These are phyloP conservation scores for Wallacemonas sp. DNA, from an alignment of 208 protist species.

Conservation along the genomic window DNA sequence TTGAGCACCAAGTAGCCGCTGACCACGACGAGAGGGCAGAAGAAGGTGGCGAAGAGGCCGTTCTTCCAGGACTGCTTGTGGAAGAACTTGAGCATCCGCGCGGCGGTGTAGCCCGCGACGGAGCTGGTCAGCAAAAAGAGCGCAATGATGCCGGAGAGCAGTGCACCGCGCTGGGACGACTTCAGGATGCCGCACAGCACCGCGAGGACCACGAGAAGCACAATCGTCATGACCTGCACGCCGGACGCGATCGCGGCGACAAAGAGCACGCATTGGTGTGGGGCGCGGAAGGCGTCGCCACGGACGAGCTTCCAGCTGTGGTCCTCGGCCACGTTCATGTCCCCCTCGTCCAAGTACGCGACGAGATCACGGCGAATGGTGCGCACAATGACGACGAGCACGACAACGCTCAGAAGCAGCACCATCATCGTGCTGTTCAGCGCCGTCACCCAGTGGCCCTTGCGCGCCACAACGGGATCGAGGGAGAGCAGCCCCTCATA, in stretches of 20 bases:
- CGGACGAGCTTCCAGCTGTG: slow-evolving; percentile 96
- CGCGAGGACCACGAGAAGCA: slow-evolving; percentile 73
- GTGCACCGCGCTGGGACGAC: slow-evolving; percentile 88
- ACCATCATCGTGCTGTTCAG: slow-evolving; percentile 96
- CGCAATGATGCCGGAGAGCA: slow-evolving; percentile 80
- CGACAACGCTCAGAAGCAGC: slow-evolving; percentile 92
- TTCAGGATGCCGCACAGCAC: slow-evolving; percentile 87
- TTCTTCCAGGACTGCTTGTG: slow-evolving; percentile 82
- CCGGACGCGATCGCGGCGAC: slow-evolving; percentile 90
- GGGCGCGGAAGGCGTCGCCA: slow-evolving; percentile 96
- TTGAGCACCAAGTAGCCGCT: slow-evolving; percentile 62
- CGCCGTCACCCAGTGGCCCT: slow-evolving; percentile 95
- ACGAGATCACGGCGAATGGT: slow-evolving; percentile 95
- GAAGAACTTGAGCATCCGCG: slow-evolving; percentile 88
- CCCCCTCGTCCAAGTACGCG: slow-evolving; percentile 48
- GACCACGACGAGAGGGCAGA: slow-evolving; percentile 50
- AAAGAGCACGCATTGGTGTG: slow-evolving; percentile 70
- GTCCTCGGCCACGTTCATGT: slow-evolving; percentile 56
- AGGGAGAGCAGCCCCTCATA: slow-evolving; percentile 78
- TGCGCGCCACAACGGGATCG: slow-evolving; percentile 12
- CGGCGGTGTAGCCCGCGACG: slow-evolving; percentile 88
- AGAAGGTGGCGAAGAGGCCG: slow-evolving; percentile 55
- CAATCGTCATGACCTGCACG: slow-evolving; percentile 85
- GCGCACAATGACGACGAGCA: slow-evolving; percentile 95
- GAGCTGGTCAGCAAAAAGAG: slow-evolving; percentile 66